These are phyloP conservation scores for Mycena indigotica DNA, from an alignment of 768 basidiomycete species.

Conservation along the genomic window DNA sequence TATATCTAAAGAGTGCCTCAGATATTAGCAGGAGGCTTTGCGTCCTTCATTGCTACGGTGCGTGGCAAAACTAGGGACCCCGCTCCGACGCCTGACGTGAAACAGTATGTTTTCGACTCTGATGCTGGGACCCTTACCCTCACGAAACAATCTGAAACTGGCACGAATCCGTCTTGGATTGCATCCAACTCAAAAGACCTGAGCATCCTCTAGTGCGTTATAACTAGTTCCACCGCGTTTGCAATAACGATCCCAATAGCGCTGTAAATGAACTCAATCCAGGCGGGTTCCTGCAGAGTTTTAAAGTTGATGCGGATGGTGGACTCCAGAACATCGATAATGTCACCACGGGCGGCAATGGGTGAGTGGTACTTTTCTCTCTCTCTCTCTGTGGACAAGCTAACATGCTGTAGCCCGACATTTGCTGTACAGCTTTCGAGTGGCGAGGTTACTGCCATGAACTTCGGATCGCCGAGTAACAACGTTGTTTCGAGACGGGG, in stretches of 20 bases:
- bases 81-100: background rate
- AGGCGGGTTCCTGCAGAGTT: constrained; percentile 53
- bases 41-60: constrained; percentile 43
- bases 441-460: constrained; percentile 58
- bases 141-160: constrained; percentile 46
- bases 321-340: constrained; percentile 44
- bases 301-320: constrained; percentile 46
- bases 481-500: too few relatives aligned
- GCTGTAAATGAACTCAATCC: constrained; percentile 53
- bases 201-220: constrained; percentile 60
- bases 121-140: constrained; percentile 49
- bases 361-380: too few relatives aligned
- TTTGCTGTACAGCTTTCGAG: constrained; percentile 53
- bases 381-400: too few relatives aligned
- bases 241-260: constrained; percentile 32
- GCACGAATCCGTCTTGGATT: constrained; percentile 61
- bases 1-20: too few relatives aligned
- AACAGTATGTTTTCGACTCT: constrained; percentile 50
- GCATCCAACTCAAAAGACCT: constrained; percentile 52
- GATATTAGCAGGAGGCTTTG: constrained; percentile 51
- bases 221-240: background rate
- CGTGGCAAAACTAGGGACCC: background rate
- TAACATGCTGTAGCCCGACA: too few relatives aligned
- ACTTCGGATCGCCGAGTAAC: constrained; percentile 42
- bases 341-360: constrained; percentile 47